These are phyloP conservation scores for Mycena crocata DNA, from an alignment of 768 basidiomycete genomes.

Conservation along the genomic window DNA sequence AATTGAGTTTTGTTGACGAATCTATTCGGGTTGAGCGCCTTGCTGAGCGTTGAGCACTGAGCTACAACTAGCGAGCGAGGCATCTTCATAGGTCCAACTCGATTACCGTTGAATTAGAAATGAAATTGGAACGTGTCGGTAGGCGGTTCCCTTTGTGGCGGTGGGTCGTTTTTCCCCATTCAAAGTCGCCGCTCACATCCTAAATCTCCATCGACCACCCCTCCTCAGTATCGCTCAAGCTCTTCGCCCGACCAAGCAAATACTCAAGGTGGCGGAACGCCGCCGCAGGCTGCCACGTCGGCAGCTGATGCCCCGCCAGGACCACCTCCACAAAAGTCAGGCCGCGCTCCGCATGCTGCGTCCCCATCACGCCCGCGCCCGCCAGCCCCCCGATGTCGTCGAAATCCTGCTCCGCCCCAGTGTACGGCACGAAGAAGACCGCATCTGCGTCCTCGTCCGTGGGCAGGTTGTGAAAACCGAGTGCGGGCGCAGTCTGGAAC, in stretches of 20 bases:
- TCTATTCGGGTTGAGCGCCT: no score
- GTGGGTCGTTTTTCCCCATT: no score
- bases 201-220: slow-evolving; percentile 6
- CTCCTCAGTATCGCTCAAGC: slow-evolving; percentile 7
- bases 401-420: not conserved
- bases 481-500: not conserved
- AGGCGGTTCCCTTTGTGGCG: no score
- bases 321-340: slow-evolving; percentile 1
- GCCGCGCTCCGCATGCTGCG: slow-evolving; percentile 7
- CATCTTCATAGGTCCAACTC: no score
- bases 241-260: slow-evolving; percentile 8
- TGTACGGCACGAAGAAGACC: slow-evolving; percentile 15
- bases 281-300: slow-evolving; percentile 8
- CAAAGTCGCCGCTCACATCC: no score
- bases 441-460: no score
- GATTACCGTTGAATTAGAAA: no score
- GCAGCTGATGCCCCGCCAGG: not conserved
- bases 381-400: not conserved
- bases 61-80: no score
- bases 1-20: no score
- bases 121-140: no score
- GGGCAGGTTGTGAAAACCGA: no score
- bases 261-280: slow-evolving; percentile 12
- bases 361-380: slow-evolving; percentile 7
- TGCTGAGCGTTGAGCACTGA: no score